These are phyloP conservation scores for Biscogniauxia marginata DNA, from an alignment of 2,329 filamentous ascomycete species.

Conservation along the genomic window DNA sequence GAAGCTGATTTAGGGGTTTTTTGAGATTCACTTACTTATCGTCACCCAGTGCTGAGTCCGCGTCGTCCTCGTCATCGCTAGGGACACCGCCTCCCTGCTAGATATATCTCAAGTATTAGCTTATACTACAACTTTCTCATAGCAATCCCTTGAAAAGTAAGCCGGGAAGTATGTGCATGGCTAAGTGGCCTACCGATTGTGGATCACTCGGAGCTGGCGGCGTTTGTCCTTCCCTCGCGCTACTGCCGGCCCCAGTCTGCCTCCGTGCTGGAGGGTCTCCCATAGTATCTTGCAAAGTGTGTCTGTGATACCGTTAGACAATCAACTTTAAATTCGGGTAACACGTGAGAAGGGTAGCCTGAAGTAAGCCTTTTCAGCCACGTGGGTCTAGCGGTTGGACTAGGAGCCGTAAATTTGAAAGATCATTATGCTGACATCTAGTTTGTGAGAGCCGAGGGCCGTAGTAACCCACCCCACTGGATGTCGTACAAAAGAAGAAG, in stretches of 20 bases:
- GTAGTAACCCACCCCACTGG: neutral
- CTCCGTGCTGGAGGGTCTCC: neutral
- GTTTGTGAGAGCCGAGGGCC: neutral
- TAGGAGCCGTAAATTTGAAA: no score
- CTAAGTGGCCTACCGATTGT: neutral
- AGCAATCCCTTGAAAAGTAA: neutral
- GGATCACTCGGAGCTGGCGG: neutral
- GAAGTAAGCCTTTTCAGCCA: no score
- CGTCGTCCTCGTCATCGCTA: constrained; percentile 7
- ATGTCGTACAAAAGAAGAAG: neutral
- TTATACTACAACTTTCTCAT: neutral
- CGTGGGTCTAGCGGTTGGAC: no score
- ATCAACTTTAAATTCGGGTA: neutral
- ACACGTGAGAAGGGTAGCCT: neutral
- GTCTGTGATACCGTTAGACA: neutral
- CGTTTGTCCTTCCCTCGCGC: neutral
- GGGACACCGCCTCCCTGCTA: neutral
- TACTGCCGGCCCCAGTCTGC: neutral
- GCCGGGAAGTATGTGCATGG: neutral
- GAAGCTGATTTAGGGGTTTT: neutral
- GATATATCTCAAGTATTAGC: neutral
- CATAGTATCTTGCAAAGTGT: neutral
- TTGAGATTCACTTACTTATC: constrained; percentile 10
- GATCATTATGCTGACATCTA: no score
- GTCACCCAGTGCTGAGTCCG: constrained; percentile 14